A percentile compares a stretch with the other conserved stretches of the same genome.
Evolutionary conservation across 2,329 filamentous ascomycete genomes (phyloP).

Genomic region (Hymenotorrendiella dingleyae): DNA sequence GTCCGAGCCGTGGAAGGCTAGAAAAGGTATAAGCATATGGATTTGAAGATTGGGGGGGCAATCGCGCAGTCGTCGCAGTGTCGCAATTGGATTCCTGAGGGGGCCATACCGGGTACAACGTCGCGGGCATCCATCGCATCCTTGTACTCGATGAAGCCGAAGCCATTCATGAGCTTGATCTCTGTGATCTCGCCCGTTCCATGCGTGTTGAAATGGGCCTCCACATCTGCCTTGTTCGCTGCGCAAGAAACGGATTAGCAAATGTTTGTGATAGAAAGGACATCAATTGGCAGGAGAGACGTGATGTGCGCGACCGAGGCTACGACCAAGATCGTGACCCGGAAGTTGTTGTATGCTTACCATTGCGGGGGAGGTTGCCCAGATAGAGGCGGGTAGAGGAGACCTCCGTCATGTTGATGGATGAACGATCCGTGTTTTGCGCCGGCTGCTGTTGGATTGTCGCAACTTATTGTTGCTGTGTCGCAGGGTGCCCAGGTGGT

Average conservation of each 20-base stretch:
- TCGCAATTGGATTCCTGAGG: conserved; percentile 13
- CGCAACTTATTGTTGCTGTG: no score
- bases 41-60: neutral
- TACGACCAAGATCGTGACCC: no score
- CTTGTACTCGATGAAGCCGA: conserved; percentile 99
- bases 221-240: conserved; percentile 97
- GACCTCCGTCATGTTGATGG: conserved; percentile 65
- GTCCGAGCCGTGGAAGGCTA: conserved; percentile 77
- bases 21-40: conserved; percentile 20
- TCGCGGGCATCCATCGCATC: conserved; percentile 97
- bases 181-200: conserved; percentile 96
- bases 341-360: conserved; percentile 55
- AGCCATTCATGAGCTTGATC: conserved; percentile 99
- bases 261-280: neutral
- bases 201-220: conserved; percentile 91
- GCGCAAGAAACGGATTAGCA: conserved; percentile 15
- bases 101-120: conserved; percentile 83
- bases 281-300: neutral
- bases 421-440: no score
- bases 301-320: neutral
- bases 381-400: conserved; percentile 93
- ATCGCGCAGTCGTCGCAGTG: conserved; percentile 6
- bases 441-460: no score
- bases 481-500: no score
- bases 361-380: conserved; percentile 94